These are phyloP conservation scores for Musa schizocarpa DNA, from an alignment of 176 grass and related monocot genomes.

Conservation along the genomic window DNA sequence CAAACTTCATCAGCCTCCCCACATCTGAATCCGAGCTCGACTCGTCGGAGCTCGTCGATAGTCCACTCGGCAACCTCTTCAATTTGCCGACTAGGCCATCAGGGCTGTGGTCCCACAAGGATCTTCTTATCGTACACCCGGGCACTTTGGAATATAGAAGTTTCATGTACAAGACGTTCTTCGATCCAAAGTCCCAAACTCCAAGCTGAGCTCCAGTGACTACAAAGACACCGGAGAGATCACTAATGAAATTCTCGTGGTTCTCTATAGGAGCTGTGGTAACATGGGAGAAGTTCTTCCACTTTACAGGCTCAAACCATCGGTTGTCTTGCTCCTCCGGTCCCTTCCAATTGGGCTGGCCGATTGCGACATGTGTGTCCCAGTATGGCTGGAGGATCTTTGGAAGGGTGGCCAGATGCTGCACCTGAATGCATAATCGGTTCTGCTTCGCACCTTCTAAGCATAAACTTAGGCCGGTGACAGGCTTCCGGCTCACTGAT, in stretches of 20 bases:
- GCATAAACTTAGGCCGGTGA: conserved; percentile 48
- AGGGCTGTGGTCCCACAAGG: conserved; percentile 54
- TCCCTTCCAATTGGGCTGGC: conserved; percentile 44
- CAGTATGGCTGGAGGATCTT: conserved; percentile 62
- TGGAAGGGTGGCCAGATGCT: conserved; percentile 45
- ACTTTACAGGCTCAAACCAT: conserved; percentile 64
- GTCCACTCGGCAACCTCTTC: conserved; percentile 1
- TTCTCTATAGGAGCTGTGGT: conserved; percentile 49
- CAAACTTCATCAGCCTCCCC: conserved; percentile 30
- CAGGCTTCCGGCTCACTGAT: conserved; percentile 49
- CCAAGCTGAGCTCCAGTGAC: conserved; percentile 61
- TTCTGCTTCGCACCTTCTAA: conserved; percentile 51
- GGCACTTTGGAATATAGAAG: conserved; percentile 58
- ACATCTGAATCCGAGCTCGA: conserved; percentile 9
- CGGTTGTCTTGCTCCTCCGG: conserved; percentile 66
- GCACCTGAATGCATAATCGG: conserved; percentile 38
- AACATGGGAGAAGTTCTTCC: conserved; percentile 63
- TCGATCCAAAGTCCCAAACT: conserved; percentile 60
- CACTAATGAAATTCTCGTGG: conserved; percentile 23
- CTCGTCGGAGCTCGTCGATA: not conserved
- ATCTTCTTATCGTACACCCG: conserved; percentile 49
- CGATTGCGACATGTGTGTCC: conserved; percentile 48
- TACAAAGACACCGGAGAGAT: conserved; percentile 29
- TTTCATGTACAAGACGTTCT: conserved; percentile 57
- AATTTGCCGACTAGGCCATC: conserved; percentile 1